Percentiles rank a stretch among this genome's conserved stretches.
phyloP scores from a whole-genome alignment of 2,329 filamentous ascomycete genomes.

The Geosmithia flava region DNA sequence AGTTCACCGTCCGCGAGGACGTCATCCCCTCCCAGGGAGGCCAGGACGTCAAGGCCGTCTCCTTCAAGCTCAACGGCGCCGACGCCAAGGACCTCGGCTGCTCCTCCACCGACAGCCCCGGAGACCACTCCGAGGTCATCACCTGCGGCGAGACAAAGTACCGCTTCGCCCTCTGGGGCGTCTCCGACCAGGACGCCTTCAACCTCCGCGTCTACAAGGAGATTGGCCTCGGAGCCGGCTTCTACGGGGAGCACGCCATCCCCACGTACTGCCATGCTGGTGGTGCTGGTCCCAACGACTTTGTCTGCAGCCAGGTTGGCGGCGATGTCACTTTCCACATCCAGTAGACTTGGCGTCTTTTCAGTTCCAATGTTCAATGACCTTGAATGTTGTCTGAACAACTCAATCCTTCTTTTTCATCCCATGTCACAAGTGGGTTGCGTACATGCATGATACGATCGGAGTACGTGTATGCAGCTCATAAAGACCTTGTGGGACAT shows the following conservation, averaged over 20 bases:
- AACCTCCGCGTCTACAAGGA: conserved; percentile 11
- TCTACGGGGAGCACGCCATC: conserved; percentile 8
- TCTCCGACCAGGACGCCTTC: conserved; percentile 5
- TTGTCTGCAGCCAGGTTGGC: conserved; percentile 8
- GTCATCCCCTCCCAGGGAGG: background rate
- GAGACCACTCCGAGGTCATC: conserved; percentile 8
- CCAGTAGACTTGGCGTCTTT: no score
- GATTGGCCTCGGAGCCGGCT: conserved; percentile 7
- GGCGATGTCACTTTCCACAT: no score
- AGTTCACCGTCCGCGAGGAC: conserved; percentile 11
- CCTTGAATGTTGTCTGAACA: no score
- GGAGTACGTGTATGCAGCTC: no score
- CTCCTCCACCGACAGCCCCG: conserved; percentile 3
- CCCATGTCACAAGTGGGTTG: no score
- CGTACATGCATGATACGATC: no score
- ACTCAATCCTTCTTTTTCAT: no score
- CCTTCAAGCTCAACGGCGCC: conserved; percentile 9
- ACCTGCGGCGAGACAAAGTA: conserved; percentile 15
- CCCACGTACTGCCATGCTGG: conserved; percentile 9
- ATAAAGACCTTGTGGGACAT: no score
- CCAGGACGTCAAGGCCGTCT: conserved; percentile 5
- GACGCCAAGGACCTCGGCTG: conserved; percentile 8
- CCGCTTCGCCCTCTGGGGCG: conserved; percentile 11
- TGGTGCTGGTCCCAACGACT: conserved; percentile 5
- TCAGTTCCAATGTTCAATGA: no score